Percentiles rank a stretch among this genome's conserved stretches.
Conservation (phyloP, 2,329 filamentous ascomycete species). For the Diaporthe batatas region DNA sequence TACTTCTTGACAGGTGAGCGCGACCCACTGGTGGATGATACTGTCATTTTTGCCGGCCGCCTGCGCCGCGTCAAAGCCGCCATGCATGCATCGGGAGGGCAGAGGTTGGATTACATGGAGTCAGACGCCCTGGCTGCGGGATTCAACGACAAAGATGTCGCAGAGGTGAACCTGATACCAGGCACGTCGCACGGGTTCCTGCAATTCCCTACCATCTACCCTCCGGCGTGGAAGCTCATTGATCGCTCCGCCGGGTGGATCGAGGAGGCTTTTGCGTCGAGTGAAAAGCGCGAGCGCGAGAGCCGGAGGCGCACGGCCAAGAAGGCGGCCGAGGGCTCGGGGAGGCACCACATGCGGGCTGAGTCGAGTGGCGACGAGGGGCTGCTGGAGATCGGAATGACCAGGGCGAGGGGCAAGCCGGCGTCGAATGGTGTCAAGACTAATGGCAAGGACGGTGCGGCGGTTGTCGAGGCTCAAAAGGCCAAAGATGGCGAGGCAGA, state of each 20-base stretch:
- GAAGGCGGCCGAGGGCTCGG: conserved; percentile 42
- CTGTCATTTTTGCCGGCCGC: conserved; percentile 92
- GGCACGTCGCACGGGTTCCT: conserved; percentile 95
- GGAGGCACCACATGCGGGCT: conserved; percentile 63
- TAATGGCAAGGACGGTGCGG: conserved; percentile 45
- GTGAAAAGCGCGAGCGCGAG: conserved; percentile 56
- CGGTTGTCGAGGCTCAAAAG: conserved; percentile 42
- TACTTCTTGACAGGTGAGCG: conserved; percentile 96
- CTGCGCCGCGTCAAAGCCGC: conserved; percentile 83
- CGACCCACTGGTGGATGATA: conserved; percentile 96
- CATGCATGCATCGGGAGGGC: conserved; percentile 61
- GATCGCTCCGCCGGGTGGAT: conserved; percentile 86
- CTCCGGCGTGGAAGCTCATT: conserved; percentile 90
- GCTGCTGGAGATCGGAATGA: conserved; percentile 88
- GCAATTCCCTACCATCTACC: conserved; percentile 90
- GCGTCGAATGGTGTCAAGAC: conserved; percentile 40
- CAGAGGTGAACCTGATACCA: conserved; percentile 87
- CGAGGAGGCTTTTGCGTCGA: conserved; percentile 76
- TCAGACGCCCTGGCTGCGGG: conserved; percentile 60
- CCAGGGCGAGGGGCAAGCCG: conserved; percentile 52
- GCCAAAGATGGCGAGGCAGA: conserved; percentile 44
- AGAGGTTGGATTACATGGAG: conserved; percentile 64
- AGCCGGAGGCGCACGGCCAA: conserved; percentile 45
- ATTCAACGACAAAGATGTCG: conserved; percentile 80
- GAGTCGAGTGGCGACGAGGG: conserved; percentile 86